These are phyloP conservation scores for Aspergillus spinulosporus DNA, from an alignment of 2,329 filamentous ascomycete genomes.

Conservation along the genomic window DNA sequence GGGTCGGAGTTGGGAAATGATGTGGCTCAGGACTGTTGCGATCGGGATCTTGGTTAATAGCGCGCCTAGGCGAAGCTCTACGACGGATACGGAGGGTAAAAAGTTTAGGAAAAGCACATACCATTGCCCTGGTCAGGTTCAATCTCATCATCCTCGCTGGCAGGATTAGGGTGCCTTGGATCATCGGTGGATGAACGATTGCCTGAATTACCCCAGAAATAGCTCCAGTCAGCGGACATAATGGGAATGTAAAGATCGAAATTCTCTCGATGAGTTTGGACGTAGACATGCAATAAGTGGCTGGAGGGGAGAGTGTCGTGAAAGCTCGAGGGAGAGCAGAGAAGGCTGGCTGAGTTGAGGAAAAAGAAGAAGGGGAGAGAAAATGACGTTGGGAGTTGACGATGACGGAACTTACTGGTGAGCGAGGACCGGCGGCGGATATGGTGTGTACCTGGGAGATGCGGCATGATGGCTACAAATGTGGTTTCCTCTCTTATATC, in stretches of 20 bases:
- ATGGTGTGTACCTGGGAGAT: slow-evolving; percentile 32
- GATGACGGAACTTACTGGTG: slow-evolving; percentile 34
- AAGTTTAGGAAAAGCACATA: slow-evolving; percentile 46
- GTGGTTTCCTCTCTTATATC: slow-evolving; percentile 1
- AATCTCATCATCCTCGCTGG: slow-evolving; percentile 69
- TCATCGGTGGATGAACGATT: slow-evolving; percentile 61
- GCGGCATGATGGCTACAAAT: slow-evolving; percentile 36
- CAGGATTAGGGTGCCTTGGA: slow-evolving; percentile 32
- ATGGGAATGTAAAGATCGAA: slow-evolving; percentile 12
- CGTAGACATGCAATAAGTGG: background rate
- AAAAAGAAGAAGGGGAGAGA: slow-evolving; percentile 14
- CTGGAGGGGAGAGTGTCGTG: background rate
- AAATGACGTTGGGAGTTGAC: slow-evolving; percentile 23
- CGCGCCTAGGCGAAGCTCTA: background rate
- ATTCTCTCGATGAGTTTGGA: slow-evolving; percentile 4
- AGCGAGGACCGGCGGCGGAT: slow-evolving; percentile 40
- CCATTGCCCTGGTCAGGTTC: slow-evolving; percentile 94
- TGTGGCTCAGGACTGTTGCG: slow-evolving; percentile 79
- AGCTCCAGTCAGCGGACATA: slow-evolving; percentile 32
- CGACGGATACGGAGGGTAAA: background rate
- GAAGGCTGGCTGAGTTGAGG: slow-evolving; percentile 8
- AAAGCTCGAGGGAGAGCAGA: background rate
- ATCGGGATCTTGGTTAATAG: slow-evolving; percentile 6
- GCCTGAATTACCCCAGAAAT: slow-evolving; percentile 37
- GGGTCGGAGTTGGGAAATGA: slow-evolving; percentile 94